A percentile compares a stretch with the other conserved stretches of the same genome.
These are phyloP conservation scores for Bocquillonia castaneifolia DNA, from an alignment of 441 rosid genomes.

Conservation along the genomic window DNA sequence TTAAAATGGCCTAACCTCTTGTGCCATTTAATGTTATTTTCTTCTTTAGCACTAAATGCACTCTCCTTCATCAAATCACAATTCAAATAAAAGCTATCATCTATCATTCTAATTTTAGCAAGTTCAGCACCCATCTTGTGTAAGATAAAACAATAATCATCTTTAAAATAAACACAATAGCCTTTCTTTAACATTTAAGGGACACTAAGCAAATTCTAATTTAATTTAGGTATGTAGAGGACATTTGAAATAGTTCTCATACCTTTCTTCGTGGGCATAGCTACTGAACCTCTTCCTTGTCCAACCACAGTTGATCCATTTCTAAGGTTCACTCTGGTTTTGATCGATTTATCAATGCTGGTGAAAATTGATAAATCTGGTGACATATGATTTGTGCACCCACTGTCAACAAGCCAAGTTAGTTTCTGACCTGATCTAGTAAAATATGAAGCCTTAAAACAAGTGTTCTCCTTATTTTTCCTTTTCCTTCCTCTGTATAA, in stretches of 20 bases:
- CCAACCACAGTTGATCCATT: not conserved
- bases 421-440: not conserved
- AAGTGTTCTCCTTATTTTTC: accelerated
- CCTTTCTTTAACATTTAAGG: not conserved
- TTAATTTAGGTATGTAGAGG: not conserved
- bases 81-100: not conserved
- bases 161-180: not conserved
- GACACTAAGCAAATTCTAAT: not conserved
- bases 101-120: not conserved
- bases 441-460: not conserved
- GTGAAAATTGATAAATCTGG: not conserved
- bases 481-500: not conserved
- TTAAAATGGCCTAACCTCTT: not conserved
- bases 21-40: not conserved
- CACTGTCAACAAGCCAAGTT: not conserved
- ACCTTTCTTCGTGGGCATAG: not conserved
- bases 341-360: not conserved
- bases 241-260: not conserved
- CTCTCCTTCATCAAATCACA: not conserved
- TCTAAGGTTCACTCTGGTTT: not conserved
- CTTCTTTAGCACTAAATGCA: not conserved
- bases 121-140: not conserved
- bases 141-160: not conserved
- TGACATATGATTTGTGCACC: not conserved
- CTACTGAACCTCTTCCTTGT: not conserved